Base-by-base conservation (phyloP, 441 rosid species). In the Erodium texanum region DNA sequence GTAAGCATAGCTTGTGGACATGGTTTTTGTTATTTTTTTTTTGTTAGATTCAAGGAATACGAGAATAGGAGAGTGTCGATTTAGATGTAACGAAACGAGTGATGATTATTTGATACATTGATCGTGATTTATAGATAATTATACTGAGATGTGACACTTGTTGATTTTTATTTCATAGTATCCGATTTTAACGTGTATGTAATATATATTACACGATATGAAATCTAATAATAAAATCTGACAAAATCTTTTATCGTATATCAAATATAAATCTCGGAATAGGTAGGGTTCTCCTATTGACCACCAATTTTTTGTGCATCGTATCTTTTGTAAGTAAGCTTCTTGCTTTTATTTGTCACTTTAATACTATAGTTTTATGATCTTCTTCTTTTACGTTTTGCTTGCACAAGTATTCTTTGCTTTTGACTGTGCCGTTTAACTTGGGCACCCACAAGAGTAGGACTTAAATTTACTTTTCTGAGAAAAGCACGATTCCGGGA, bases 1-100 rank as follows among this genome's bases (percentile, higher is more conserved):
- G 83, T 52, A 86, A 82, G 92, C 67, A 86, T 85, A 70, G 86
- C 89, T 86, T 85, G 88, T 62, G 83, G 79, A 66, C 71, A 73
- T 76, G 79, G 87, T 67, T 80, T 58, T 68, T 36, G 66, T 8
- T 34, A 20, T 34, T 34, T 34, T 5, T 16, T 56, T 50, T 70
- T 45, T 61, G 63, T 67, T 79, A 16, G 23, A 15, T 65, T 64
- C 66, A 71, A 77, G 75, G 68, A 78, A 76, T 67, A 78, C 9
- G 45, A 68, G 75, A 77, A 71, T 48, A 65, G 69, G 64, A 68
- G 78, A 79, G 77, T 67, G 76, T 76, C 75, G 78, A 79, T 78
- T 76, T 15, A 27, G 29, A 27, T 27, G 29, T 27, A 27, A 27
- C 29, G 29, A 27, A 27, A 27, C 29, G 29, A 27, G 29, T 27